These are phyloP conservation scores for Colletotrichum cereale DNA, from an alignment of 2,329 filamentous ascomycete genomes.

Conservation along the genomic window DNA sequence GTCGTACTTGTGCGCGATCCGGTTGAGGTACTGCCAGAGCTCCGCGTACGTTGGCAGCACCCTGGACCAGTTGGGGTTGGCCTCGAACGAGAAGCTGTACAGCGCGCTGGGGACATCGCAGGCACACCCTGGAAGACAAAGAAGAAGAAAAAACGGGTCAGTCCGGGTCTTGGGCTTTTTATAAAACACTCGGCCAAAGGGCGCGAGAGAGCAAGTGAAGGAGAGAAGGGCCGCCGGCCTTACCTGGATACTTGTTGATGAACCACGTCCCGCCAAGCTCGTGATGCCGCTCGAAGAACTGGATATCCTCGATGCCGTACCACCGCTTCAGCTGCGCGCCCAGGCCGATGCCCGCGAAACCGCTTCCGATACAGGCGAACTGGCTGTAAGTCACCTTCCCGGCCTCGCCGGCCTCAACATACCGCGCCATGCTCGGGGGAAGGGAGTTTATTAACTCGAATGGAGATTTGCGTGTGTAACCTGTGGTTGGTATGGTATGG, in stretches of 20 bases:
- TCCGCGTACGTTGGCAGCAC: constrained; percentile 68
- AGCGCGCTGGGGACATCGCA: constrained; percentile 71
- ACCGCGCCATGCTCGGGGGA: not conserved
- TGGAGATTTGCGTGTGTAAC: too few species aligned
- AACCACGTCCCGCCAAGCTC: constrained; percentile 74
- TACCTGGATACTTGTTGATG: constrained; percentile 71
- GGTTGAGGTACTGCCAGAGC: constrained; percentile 67
- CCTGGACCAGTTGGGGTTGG: constrained; percentile 71
- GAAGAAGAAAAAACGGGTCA: too few species aligned
- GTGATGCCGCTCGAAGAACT: constrained; percentile 69
- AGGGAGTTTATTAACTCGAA: too few species aligned
- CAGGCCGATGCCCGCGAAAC: constrained; percentile 72
- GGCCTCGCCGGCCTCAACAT: not conserved
- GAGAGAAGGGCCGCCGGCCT: not conserved
- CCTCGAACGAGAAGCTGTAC: constrained; percentile 73
- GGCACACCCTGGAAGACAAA: constrained; percentile 51
- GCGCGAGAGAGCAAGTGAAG: too few species aligned
- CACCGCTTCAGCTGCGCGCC: constrained; percentile 69
- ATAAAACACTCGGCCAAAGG: not conserved
- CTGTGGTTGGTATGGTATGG: not conserved
- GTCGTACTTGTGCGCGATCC: constrained; percentile 61
- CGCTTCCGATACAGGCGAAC: constrained; percentile 67
- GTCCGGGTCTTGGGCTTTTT: too few species aligned
- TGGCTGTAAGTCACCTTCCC: constrained; percentile 47
- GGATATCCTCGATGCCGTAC: constrained; percentile 69